Percentiles rank a stretch among this genome's conserved stretches.
phyloP scores from a whole-genome alignment of 2,329 filamentous ascomycete genomes.

The Geosmithia flava region DNA sequence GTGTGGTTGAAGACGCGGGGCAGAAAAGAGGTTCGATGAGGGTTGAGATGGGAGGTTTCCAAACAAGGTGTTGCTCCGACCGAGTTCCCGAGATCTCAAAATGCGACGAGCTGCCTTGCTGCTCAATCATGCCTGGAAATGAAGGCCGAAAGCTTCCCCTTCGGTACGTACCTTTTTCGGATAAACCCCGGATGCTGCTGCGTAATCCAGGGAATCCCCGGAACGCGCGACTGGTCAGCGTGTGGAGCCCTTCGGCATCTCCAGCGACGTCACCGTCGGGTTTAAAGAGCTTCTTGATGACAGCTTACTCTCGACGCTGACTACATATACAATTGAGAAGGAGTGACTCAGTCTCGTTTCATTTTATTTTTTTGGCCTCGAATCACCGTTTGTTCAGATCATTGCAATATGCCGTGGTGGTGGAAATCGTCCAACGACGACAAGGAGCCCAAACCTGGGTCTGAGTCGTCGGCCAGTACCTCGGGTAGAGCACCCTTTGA shows the following conservation, averaged over 20 bases:
- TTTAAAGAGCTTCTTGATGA: neutral
- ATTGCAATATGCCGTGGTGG: conserved; percentile 27
- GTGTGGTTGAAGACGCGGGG: conserved; percentile 14
- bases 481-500: conserved; percentile 22
- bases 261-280: neutral
- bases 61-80: neutral
- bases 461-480: conserved; percentile 11
- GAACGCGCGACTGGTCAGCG: neutral
- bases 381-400: too few species aligned
- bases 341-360: neutral
- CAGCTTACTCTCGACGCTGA: neutral
- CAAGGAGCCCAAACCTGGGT: conserved; percentile 9
- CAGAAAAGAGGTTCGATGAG: conserved; percentile 12
- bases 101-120: neutral
- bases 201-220: neutral
- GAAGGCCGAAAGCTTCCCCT: conserved; percentile 3
- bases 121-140: conserved; percentile 2
- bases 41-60: conserved; percentile 2
- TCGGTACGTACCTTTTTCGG: neutral
- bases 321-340: too few species aligned
- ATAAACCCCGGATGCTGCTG: neutral
- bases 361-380: neutral
- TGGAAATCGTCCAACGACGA: conserved; percentile 20
- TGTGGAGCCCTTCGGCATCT: neutral
- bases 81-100: conserved; percentile 3